These are phyloP conservation scores for Geotrichum restrictum DNA, from an alignment of 1,139 yeast genomes.

Conservation along the genomic window DNA sequence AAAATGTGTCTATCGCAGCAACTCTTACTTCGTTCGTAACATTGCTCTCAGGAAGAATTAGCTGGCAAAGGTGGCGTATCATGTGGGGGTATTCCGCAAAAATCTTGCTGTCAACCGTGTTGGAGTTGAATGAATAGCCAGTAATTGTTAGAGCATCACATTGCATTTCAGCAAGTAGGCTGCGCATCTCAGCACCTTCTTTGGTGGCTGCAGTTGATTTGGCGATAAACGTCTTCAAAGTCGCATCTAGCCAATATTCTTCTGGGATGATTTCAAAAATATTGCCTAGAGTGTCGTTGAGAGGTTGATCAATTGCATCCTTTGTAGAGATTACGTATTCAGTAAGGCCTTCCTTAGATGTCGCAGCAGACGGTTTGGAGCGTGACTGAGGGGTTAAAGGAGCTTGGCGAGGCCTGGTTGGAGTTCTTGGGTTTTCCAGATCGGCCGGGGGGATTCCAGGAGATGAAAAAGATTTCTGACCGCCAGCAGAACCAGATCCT, in stretches of 20 bases:
- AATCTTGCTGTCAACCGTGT: conserved; percentile 55
- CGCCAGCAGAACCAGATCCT: conserved; percentile 10
- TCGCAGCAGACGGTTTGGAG: background rate
- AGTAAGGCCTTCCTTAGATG: conserved; percentile 30
- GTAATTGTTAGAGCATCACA: conserved; percentile 64
- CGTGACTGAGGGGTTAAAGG: background rate
- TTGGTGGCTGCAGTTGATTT: conserved; percentile 64
- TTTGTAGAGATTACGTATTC: conserved; percentile 29
- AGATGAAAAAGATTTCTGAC: conserved; percentile 15
- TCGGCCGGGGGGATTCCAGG: conserved; percentile 13
- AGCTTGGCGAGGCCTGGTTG: conserved; percentile 11
- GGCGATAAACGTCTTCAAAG: conserved; percentile 59
- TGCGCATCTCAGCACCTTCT: conserved; percentile 55
- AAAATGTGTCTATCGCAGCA: conserved; percentile 65
- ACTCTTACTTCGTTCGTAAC: conserved; percentile 50
- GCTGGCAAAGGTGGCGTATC: conserved; percentile 64
- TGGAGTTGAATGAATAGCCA: conserved; percentile 48
- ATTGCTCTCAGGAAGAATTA: conserved; percentile 58
- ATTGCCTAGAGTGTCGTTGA: conserved; percentile 62
- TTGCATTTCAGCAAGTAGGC: conserved; percentile 58
- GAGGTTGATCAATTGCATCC: conserved; percentile 31
- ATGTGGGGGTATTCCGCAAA: conserved; percentile 75
- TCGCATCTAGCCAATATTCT: conserved; percentile 61
- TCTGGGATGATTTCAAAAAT: conserved; percentile 59
- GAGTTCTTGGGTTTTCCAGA: conserved; percentile 5